phyloP scores from a whole-genome alignment of 306 rosid genomes.

The Vicia sativa region DNA sequence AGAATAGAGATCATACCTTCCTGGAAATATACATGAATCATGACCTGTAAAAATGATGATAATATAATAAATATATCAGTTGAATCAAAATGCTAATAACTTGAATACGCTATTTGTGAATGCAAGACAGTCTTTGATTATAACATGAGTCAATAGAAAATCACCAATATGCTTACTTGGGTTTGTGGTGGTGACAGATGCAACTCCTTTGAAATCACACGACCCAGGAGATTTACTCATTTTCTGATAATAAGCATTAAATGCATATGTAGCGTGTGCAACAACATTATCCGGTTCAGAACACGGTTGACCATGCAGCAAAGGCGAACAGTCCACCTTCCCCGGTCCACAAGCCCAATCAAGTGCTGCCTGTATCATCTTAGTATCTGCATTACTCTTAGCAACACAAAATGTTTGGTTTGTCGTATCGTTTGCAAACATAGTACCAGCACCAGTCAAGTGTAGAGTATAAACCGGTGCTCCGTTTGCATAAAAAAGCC shows the following conservation, averaged over 20 bases:
- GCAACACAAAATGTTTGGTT: slow-evolving; percentile 94
- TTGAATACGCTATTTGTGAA: background rate
- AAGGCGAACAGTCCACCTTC: slow-evolving; percentile 80
- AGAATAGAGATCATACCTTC: slow-evolving; percentile 63
- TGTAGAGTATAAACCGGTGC: slow-evolving; percentile 78
- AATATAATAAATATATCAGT: slow-evolving; percentile 38
- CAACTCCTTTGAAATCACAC: slow-evolving; percentile 97
- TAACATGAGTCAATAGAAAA: slow-evolving; percentile 1
- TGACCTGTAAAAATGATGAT: slow-evolving; percentile 60
- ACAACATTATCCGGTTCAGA: slow-evolving; percentile 77
- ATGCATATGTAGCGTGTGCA: slow-evolving; percentile 79
- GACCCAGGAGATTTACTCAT: slow-evolving; percentile 77
- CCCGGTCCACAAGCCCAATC: slow-evolving; percentile 99
- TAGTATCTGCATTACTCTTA: slow-evolving; percentile 58
- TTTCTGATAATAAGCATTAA: slow-evolving; percentile 85
- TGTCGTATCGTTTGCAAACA: slow-evolving; percentile 90
- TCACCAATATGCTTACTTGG: slow-evolving; percentile 66
- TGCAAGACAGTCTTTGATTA: background rate
- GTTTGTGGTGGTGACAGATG: slow-evolving; percentile 80
- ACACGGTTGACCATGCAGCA: slow-evolving; percentile 83
- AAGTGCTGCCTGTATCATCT: slow-evolving; percentile 92
- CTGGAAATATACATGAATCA: slow-evolving; percentile 75
- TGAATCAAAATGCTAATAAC: slow-evolving; percentile 10
- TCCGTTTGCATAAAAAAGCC: slow-evolving; percentile 77
- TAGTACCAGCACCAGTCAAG: slow-evolving; percentile 83